Evolutionary conservation across 129 eudicot genomes (phyloP).

Genomic region (Artemisia argyi): DNA sequence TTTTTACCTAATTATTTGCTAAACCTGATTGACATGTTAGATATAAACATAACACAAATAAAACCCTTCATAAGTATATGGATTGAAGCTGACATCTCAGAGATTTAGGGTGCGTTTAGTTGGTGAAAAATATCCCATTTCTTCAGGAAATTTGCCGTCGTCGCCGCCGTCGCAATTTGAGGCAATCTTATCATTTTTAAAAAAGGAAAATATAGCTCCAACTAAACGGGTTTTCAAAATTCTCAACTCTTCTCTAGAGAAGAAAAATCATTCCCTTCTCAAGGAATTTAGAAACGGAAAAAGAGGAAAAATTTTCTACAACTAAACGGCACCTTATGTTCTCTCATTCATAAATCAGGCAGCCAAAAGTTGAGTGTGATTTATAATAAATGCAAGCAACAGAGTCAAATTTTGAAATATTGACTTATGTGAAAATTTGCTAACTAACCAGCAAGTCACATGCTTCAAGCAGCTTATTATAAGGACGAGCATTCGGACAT

Average conservation of each 20-base stretch:
- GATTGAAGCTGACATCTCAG: background rate
- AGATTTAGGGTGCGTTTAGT: too few species aligned
- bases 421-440: constrained; percentile 7
- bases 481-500: constrained; percentile 48
- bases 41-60: background rate
- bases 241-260: too few species aligned
- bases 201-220: too few species aligned
- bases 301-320: too few species aligned
- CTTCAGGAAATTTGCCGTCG: too few species aligned
- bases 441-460: constrained; percentile 67
- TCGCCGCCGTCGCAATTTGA: too few species aligned
- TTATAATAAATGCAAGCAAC: background rate
- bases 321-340: too few species aligned
- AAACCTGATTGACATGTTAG: background rate
- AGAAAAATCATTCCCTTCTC: too few species aligned
- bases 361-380: background rate
- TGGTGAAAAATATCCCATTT: too few species aligned
- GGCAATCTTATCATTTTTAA: too few species aligned
- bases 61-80: background rate
- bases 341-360: background rate
- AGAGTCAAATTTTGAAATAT: background rate
- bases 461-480: constrained; percentile 71
- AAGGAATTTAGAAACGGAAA: too few species aligned
- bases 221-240: too few species aligned
- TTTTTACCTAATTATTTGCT: background rate